Conservation (phyloP, 1,139 yeast species). For the Candida dubliniensis region DNA sequence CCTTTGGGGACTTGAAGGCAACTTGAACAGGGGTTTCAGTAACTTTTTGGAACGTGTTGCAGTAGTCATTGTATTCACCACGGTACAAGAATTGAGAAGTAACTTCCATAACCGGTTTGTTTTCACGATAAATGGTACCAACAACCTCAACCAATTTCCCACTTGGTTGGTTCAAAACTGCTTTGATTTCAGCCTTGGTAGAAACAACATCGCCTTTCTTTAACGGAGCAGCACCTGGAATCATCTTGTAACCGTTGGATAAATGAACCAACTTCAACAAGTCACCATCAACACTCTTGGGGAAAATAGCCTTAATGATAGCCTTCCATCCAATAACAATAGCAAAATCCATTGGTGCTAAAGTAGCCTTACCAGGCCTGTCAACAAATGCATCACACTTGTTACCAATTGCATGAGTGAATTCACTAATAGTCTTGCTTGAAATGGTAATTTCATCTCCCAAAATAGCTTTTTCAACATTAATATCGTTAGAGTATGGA, state of each 20-base stretch:
- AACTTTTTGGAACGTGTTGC: constrained; percentile 88
- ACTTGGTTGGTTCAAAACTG: constrained; percentile 85
- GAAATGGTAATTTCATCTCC: constrained; percentile 74
- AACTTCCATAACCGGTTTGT: constrained; percentile 86
- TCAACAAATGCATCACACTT: constrained; percentile 93
- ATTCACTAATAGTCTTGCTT: constrained; percentile 80
- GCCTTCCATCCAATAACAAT: constrained; percentile 99
- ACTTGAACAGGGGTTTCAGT: constrained; percentile 87
- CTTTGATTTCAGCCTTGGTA: constrained; percentile 79
- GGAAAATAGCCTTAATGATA: constrained; percentile 95
- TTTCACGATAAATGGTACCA: constrained; percentile 81
- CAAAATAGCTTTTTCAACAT: constrained; percentile 66
- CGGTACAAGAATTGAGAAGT: constrained; percentile 95
- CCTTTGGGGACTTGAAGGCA: constrained; percentile 71
- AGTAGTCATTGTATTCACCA: constrained; percentile 83
- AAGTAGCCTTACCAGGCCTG: constrained; percentile 78
- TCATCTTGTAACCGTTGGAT: constrained; percentile 92
- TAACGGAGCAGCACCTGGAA: constrained; percentile 88
- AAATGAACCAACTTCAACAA: constrained; percentile 89
- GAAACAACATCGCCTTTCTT: constrained; percentile 84
- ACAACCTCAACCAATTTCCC: constrained; percentile 96
- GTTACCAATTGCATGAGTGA: constrained; percentile 96
- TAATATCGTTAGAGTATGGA: constrained; percentile 61
- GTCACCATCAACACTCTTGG: constrained; percentile 94
- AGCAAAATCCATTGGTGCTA: constrained; percentile 99